Conservation (phyloP, 169 alveolate genomes). For the Eimeria praecox region DNA sequence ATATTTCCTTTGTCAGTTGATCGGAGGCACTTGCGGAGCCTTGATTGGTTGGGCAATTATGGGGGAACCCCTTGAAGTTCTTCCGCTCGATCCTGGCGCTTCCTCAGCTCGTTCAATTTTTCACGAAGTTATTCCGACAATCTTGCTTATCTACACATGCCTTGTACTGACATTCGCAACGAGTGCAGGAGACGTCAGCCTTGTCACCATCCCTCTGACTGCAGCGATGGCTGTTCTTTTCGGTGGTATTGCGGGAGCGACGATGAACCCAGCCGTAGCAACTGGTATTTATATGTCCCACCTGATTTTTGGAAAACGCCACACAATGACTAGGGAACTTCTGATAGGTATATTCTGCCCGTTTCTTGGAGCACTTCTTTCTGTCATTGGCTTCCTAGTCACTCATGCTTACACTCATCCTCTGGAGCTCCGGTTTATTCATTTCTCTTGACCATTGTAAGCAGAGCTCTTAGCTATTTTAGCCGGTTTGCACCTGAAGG, state of each 20-base stretch:
- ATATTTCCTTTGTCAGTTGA: constrained; percentile 65
- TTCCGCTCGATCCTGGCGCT: constrained; percentile 80
- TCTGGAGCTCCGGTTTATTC: constrained; percentile 77
- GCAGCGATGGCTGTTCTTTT: constrained; percentile 69
- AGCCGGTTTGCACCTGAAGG: neutral
- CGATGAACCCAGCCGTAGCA: constrained; percentile 81
- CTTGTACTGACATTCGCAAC: constrained; percentile 74
- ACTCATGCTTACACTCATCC: constrained; percentile 80
- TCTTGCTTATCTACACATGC: constrained; percentile 75
- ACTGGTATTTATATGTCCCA: constrained; percentile 79
- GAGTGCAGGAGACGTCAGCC: constrained; percentile 74
- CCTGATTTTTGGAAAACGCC: constrained; percentile 31
- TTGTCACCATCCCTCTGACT: constrained; percentile 75
- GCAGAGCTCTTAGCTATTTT: neutral
- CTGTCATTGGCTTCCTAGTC: constrained; percentile 74
- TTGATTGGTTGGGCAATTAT: constrained; percentile 77
- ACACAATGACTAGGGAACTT: constrained; percentile 53
- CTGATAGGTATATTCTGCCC: constrained; percentile 77
- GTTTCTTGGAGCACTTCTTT: constrained; percentile 77
- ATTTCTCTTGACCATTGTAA: neutral
- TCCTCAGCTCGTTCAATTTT: constrained; percentile 77
- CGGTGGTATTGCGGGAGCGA: constrained; percentile 81
- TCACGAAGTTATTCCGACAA: constrained; percentile 81
- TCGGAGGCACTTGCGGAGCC: constrained; percentile 78
- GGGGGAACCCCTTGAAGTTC: constrained; percentile 81